Percentiles rank a stretch among this genome's conserved stretches.
Conservation (phyloP, 139 green algal genomes). For the Coccomyxa sp. region DNA sequence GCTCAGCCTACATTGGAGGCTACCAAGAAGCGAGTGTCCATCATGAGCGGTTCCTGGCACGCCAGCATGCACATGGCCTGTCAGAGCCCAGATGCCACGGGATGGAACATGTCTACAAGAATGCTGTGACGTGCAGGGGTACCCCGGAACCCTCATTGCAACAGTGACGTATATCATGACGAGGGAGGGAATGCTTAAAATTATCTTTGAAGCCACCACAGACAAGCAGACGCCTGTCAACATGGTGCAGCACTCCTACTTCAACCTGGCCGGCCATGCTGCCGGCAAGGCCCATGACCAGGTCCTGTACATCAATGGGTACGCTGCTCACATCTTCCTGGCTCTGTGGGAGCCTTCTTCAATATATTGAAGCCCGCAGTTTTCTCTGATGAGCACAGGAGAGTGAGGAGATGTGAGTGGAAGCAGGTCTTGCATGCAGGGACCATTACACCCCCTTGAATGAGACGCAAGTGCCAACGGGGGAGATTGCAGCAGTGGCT, state of each 20-base stretch:
- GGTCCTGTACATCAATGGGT: constrained; percentile 28
- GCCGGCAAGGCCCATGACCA: constrained; percentile 53
- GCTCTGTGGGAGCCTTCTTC: no score
- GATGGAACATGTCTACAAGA: no score
- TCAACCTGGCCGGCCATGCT: constrained; percentile 85
- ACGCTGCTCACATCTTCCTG: background rate
- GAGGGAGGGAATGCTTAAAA: constrained; percentile 22
- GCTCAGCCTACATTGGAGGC: no score
- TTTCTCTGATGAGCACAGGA: background rate
- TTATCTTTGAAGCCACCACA: constrained; percentile 43
- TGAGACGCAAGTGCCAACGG: constrained; percentile 65
- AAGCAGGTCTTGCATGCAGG: constrained; percentile 5
- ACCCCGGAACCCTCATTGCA: constrained; percentile 59
- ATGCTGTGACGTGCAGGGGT: constrained; percentile 44
- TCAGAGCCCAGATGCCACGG: background rate
- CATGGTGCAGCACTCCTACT: constrained; percentile 91
- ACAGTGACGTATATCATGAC: constrained; percentile 73
- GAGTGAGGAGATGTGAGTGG: background rate
- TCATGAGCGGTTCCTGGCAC: no score
- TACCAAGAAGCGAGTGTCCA: no score
- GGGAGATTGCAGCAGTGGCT: constrained; percentile 61
- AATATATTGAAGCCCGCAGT: background rate
- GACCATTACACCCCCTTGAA: constrained; percentile 40
- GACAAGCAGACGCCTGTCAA: constrained; percentile 66
- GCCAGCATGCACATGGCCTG: no score